Percentiles rank a stretch among this genome's conserved stretches.
Evolutionary conservation across 2,329 filamentous ascomycete species (phyloP).

Genomic region (Colletotrichum lupini): DNA sequence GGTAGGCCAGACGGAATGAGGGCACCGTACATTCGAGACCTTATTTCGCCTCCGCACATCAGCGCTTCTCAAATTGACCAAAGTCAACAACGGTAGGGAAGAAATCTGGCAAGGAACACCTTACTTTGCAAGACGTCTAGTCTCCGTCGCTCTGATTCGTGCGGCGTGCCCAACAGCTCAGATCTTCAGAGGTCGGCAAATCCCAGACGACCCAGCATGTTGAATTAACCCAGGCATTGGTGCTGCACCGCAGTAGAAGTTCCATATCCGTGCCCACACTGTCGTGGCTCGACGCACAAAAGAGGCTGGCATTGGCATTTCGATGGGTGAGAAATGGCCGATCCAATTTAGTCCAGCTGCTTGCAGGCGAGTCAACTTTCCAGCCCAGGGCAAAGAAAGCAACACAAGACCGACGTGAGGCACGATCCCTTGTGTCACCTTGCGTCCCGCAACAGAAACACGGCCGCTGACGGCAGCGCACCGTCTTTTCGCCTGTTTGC

Average conservation of each 20-base stretch:
- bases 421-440: conserved; percentile 14
- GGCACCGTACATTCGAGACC: neutral
- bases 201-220: neutral
- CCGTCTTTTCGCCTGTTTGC: conserved; percentile 1
- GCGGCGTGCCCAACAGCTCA: neutral
- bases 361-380: neutral
- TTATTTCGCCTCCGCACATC: neutral
- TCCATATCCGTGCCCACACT: conserved; percentile 12
- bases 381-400: conserved; percentile 6
- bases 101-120: neutral
- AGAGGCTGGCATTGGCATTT: conserved; percentile 9
- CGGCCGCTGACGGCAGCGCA: conserved; percentile 23
- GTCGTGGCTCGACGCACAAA: neutral
- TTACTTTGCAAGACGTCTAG: neutral
- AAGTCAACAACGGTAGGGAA: neutral
- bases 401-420: conserved; percentile 7
- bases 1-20: conserved; percentile 4
- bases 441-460: conserved; percentile 16
- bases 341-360: conserved; percentile 1
- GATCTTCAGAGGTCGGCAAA: neutral
- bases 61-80: neutral
- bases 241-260: neutral
- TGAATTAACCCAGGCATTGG: neutral
- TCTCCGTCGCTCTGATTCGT: neutral
- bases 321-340: conserved; percentile 3